Conservation (phyloP, 805 yeast species). For the Phaffomyces thermotolerans region DNA sequence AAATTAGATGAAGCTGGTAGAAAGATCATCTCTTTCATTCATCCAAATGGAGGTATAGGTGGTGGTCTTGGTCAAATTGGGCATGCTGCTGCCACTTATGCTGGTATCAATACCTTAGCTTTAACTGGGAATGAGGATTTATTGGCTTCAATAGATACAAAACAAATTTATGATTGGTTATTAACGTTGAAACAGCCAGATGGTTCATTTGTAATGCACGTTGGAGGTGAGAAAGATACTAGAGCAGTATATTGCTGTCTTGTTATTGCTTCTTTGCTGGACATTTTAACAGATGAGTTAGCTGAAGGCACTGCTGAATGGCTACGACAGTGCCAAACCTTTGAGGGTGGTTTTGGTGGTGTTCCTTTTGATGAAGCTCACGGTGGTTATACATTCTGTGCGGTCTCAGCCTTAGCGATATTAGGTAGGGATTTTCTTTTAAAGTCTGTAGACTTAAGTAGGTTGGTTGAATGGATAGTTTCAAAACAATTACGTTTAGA, state of each 20-base stretch:
- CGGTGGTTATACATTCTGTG: slow-evolving; percentile 95
- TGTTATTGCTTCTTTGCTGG: slow-evolving; percentile 59
- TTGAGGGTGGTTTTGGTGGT: slow-evolving; percentile 94
- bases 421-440: slow-evolving; percentile 30
- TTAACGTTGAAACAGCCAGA: slow-evolving; percentile 50
- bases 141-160: slow-evolving; percentile 40
- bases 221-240: slow-evolving; percentile 76
- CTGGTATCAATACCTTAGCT: slow-evolving; percentile 60
- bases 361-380: slow-evolving; percentile 83
- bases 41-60: slow-evolving; percentile 59
- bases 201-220: slow-evolving; percentile 75
- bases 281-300: slow-evolving; percentile 56
- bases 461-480: slow-evolving; percentile 58
- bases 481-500: slow-evolving; percentile 66
- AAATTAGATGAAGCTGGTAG: slow-evolving; percentile 24
- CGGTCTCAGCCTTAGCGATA: slow-evolving; percentile 54
- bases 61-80: slow-evolving; percentile 82
- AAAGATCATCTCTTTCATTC: slow-evolving; percentile 26
- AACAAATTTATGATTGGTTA: slow-evolving; percentile 55
- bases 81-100: slow-evolving; percentile 81
- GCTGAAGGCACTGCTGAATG: slow-evolving; percentile 47
- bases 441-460: slow-evolving; percentile 38
- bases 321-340: slow-evolving; percentile 70
- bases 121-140: slow-evolving; percentile 37
- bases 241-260: slow-evolving; percentile 85